A percentile compares a stretch with the other conserved stretches of the same genome.
Evolutionary conservation across 345 rosid genomes (phyloP).

Genomic region (Acer negundo): DNA sequence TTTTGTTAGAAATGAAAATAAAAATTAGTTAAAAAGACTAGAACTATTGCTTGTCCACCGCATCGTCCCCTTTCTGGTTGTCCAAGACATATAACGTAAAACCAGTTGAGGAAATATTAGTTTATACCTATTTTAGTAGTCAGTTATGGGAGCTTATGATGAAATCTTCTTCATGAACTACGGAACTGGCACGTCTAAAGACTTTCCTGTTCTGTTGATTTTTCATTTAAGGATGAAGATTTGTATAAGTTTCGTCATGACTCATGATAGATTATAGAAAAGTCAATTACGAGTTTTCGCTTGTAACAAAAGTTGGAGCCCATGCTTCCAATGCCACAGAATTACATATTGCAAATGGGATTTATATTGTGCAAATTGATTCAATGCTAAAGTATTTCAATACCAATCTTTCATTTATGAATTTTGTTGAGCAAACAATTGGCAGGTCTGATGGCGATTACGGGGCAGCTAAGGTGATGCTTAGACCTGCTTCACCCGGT

Average conservation of each 20-base stretch:
- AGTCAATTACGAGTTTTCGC: not conserved
- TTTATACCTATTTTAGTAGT: not conserved
- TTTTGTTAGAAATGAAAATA: not conserved
- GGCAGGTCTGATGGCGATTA: constrained; percentile 76
- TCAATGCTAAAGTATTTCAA: not conserved
- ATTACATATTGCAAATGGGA: not conserved
- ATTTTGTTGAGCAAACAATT: constrained; percentile 14
- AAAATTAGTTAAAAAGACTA: not conserved
- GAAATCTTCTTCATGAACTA: not conserved
- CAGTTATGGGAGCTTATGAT: not conserved
- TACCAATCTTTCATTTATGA: not conserved
- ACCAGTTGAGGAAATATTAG: not conserved
- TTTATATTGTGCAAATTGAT: not conserved
- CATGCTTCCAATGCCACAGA: not conserved
- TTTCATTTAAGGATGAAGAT: not conserved
- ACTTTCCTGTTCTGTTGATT: not conserved
- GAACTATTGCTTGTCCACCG: no score
- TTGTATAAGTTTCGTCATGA: not conserved
- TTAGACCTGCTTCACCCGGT: constrained; percentile 92
- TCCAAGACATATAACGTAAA: not conserved
- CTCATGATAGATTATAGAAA: not conserved
- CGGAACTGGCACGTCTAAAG: not conserved
- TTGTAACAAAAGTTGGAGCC: not conserved
- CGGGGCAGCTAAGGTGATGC: constrained; percentile 96
- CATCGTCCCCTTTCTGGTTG: not conserved